phyloP scores from a whole-genome alignment of 1,284 basidiomycete species.

The Trichosporon sp. region DNA sequence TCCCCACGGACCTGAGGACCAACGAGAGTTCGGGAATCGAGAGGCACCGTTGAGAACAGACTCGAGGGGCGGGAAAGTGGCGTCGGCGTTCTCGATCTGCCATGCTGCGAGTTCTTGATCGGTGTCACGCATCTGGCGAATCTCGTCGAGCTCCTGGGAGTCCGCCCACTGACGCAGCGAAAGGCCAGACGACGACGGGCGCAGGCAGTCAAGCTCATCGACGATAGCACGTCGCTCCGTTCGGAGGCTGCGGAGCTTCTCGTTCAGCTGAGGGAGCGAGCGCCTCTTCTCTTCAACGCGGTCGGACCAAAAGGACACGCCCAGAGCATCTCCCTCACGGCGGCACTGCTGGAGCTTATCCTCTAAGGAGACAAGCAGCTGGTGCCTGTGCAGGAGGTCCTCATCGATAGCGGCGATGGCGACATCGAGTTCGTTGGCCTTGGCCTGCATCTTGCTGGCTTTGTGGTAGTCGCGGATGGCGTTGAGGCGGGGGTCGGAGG shows the following conservation, averaged over 20 bases:
- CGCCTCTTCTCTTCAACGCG: slow-evolving; percentile 38
- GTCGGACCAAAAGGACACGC: slow-evolving; percentile 37
- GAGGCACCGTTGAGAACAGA: slow-evolving; percentile 25
- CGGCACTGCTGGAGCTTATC: slow-evolving; percentile 30
- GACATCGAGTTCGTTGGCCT: slow-evolving; percentile 26
- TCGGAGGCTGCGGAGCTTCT: slow-evolving; percentile 21
- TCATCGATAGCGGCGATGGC: slow-evolving; percentile 29
- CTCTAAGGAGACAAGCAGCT: slow-evolving; percentile 38
- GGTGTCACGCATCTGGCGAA: slow-evolving; percentile 19
- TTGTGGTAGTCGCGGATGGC: slow-evolving; percentile 43
- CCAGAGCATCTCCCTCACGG: slow-evolving; percentile 28
- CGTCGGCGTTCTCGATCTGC: slow-evolving; percentile 25
- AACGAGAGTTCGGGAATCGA: slow-evolving; percentile 10
- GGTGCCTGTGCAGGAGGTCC: slow-evolving; percentile 29
- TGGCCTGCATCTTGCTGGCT: slow-evolving; percentile 28
- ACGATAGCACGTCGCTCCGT: slow-evolving; percentile 23
- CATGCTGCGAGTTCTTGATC: slow-evolving; percentile 40
- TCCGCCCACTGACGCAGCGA: slow-evolving; percentile 32
- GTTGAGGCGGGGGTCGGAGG: slow-evolving; percentile 44
- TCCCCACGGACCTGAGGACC: background rate
- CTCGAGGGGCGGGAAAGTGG: slow-evolving; percentile 41
- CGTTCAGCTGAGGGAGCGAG: slow-evolving; percentile 27
- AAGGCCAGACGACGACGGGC: slow-evolving; percentile 14
- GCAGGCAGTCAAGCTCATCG: slow-evolving; percentile 27
- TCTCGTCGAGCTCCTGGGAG: slow-evolving; percentile 13